Evolutionary conservation across 495 filamentous ascomycete genomes (phyloP).

Genomic region (Neurospora sp.): DNA sequence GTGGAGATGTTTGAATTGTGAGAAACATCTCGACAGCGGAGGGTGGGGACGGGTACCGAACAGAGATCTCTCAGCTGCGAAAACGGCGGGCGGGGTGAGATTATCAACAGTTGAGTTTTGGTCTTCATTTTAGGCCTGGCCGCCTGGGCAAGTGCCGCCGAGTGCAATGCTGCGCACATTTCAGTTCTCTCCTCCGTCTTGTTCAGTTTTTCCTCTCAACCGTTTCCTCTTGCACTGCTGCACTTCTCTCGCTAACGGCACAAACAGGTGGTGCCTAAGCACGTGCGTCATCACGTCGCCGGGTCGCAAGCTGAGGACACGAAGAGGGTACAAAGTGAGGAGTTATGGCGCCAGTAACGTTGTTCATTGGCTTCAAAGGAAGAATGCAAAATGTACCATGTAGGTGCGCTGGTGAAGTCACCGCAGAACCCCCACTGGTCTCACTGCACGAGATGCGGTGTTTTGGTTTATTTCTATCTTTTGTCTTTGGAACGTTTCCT

Average conservation of each 20-base stretch:
- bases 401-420: neutral
- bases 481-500: neutral
- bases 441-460: neutral
- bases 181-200: neutral
- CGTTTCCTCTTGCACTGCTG: neutral
- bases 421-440: neutral
- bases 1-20: neutral
- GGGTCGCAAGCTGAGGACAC: neutral
- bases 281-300: neutral
- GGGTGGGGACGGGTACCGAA: neutral
- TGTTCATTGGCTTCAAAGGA: neutral
- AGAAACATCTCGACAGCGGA: neutral
- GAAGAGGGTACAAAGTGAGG: neutral
- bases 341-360: neutral
- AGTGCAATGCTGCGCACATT: neutral
- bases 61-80: neutral
- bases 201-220: neutral
- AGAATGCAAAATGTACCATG: neutral
- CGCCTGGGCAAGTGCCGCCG: neutral
- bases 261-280: neutral
- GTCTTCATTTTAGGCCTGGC: neutral
- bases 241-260: neutral
- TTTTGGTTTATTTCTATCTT: neutral
- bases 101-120: neutral
- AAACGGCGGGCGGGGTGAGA: neutral